phyloP scores from a whole-genome alignment of 768 basidiomycete species.

The Lentinus tigrinus region DNA sequence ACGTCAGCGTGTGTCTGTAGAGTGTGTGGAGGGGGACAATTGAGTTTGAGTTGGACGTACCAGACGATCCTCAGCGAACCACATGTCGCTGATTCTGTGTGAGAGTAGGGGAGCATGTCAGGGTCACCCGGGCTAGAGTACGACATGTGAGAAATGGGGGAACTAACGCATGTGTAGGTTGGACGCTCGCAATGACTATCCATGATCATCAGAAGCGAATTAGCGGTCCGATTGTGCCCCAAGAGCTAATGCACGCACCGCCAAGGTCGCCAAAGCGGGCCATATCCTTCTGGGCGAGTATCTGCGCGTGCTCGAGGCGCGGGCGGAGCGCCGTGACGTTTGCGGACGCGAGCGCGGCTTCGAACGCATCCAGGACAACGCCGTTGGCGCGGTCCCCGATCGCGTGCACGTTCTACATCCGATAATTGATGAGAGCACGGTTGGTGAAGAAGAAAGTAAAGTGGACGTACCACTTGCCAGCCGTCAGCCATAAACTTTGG shows the following conservation, averaged over 20 bases:
- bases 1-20: slow-evolving; percentile 2
- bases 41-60: slow-evolving; percentile 38
- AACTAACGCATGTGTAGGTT: slow-evolving; percentile 85
- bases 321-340: slow-evolving; percentile 69
- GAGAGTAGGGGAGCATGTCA: slow-evolving; percentile 5
- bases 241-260: slow-evolving; percentile 44
- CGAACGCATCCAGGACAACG: slow-evolving; percentile 81
- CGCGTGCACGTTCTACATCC: slow-evolving; percentile 75
- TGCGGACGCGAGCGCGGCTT: slow-evolving; percentile 56
- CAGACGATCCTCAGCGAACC: slow-evolving; percentile 81
- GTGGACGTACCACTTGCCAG: slow-evolving; percentile 80
- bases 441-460: background rate
- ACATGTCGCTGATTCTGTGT: slow-evolving; percentile 79
- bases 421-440: background rate
- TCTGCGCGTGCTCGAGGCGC: slow-evolving; percentile 89
- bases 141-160: background rate
- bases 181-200: slow-evolving; percentile 84
- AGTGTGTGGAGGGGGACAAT: background rate
- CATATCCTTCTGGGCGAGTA: slow-evolving; percentile 77
- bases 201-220: background rate
- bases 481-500: slow-evolving; percentile 72
- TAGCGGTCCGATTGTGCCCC: background rate
- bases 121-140: background rate
- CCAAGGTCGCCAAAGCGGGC: slow-evolving; percentile 74
- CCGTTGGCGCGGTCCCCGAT: slow-evolving; percentile 88